A percentile compares a stretch with the other conserved stretches of the same genome.
Conservation (phyloP, 148 eudicot species). For the Arctostaphylos glauca region DNA sequence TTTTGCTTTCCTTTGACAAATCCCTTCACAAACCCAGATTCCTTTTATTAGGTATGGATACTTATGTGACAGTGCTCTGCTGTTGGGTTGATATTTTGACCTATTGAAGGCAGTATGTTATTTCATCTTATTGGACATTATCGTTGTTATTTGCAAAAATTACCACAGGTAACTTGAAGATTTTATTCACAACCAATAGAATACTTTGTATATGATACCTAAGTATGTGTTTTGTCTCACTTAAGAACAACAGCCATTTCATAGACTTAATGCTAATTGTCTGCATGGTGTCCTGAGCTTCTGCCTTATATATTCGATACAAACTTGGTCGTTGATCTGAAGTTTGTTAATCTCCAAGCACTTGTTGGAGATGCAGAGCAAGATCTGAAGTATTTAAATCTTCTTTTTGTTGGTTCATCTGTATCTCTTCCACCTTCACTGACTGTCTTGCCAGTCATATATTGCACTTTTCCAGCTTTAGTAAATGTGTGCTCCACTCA, state of each 20-base stretch:
- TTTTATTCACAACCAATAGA: background rate
- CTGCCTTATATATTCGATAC: background rate
- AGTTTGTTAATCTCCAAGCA: background rate
- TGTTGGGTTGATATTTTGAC: background rate
- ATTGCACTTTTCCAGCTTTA: conserved; percentile 2
- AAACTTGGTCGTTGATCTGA: background rate
- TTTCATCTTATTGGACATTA: background rate
- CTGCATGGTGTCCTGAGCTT: background rate
- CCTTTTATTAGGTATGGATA: background rate
- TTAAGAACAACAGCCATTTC: background rate
- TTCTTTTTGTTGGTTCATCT: background rate
- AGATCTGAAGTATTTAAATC: background rate
- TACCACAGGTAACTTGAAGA: background rate
- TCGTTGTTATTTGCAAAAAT: background rate
- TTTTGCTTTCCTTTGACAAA: background rate
- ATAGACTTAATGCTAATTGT: background rate
- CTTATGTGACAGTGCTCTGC: background rate
- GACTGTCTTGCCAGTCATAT: background rate
- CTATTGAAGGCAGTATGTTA: background rate
- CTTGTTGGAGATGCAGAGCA: background rate
- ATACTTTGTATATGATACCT: background rate
- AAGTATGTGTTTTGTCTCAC: background rate
- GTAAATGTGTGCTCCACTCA: background rate
- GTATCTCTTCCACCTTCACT: background rate
- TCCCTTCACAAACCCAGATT: background rate